Evolutionary conservation across 352 stramenopile species (phyloP).

Genomic region (Globisporangium canariense): DNA sequence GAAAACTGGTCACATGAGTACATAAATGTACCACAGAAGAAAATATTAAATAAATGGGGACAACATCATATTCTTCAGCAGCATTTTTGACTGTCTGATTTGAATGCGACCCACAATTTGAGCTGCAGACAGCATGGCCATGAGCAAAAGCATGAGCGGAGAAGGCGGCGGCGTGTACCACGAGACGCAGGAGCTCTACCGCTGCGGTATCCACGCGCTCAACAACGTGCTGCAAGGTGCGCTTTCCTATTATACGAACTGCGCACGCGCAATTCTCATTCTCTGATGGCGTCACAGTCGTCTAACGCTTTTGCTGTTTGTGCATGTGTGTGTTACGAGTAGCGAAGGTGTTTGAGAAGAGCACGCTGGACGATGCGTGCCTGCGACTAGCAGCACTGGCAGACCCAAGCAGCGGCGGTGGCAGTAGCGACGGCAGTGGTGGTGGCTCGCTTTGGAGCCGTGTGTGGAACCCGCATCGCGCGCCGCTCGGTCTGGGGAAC

Average conservation of each 20-base stretch:
- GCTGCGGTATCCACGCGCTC: slow-evolving; percentile 76
- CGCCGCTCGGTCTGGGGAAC: slow-evolving; percentile 67
- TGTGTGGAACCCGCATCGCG: slow-evolving; percentile 62
- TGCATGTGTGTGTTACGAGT: background rate
- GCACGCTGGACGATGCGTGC: slow-evolving; percentile 43
- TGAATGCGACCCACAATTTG: too few relatives aligned
- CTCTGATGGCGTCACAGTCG: background rate
- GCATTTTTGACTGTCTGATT: slow-evolving; percentile 2
- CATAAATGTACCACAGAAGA: too few relatives aligned
- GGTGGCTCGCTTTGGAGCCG: slow-evolving; percentile 23
- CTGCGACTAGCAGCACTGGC: slow-evolving; percentile 20
- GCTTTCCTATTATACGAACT: background rate
- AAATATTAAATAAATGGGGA: too few relatives aligned
- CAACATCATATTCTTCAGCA: too few relatives aligned
- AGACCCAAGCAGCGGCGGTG: slow-evolving; percentile 9
- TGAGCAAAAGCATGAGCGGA: background rate
- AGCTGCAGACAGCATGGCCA: too few relatives aligned
- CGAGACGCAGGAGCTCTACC: slow-evolving; percentile 67
- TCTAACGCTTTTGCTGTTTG: background rate
- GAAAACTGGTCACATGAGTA: too few relatives aligned
- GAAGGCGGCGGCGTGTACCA: slow-evolving; percentile 47
- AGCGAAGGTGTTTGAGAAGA: slow-evolving; percentile 52
- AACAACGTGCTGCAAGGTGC: slow-evolving; percentile 79
- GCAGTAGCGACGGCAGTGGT: background rate
- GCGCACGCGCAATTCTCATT: background rate